Base-by-base conservation (phyloP, 2,329 filamentous ascomycete species). In the Fusarium dlaminii region DNA sequence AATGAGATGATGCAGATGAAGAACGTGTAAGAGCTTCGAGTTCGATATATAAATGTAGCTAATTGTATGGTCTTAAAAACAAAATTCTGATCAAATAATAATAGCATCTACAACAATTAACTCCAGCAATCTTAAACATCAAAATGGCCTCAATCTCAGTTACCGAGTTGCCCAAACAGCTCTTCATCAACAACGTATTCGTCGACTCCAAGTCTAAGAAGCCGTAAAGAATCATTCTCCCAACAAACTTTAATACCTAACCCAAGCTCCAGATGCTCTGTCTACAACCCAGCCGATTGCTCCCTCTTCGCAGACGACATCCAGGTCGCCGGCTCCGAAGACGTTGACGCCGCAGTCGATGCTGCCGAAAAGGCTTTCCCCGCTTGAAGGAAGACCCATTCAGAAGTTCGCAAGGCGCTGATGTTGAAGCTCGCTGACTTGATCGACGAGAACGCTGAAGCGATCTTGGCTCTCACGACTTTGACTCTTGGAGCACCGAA, bases 231-330 rank as follows among this genome's bases (percentile, higher is more conserved):
- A 39, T 1, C 7, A 13, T 8, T 22, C 18, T 22, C 10, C 20
- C 12, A 22, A 4, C 37, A 39, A 22, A 8, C 7, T 20, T 12
- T 0, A 37, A 37, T 12, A 20, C 10, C 5, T 37, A 12, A 15
- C 22, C 2, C 1, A n/a, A n/a, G 0, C 8, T 1, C 1, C 2
- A 42, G 14, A 17, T 42, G 40, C 0, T 42, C 40, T 15, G 22
- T 11, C 22, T n/a, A n/a, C 7, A 8, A 24, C 6, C 6, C 40
- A 42, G 40, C 40, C 6, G 14, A 24, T 3, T 6, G 1, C 6
- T 17, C 15, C 6, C 40, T 24, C 15, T 9, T 43, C 15, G 10
- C 0, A 24, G n/a, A 24, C 5, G n/a, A 24, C n/a, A 24, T 24
- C 1, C n/a, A 43, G 10, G 24, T 24, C 15, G 42, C n/a, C 40